Percentiles rank a stretch among this genome's conserved stretches.
Evolutionary conservation across 306 rosid species (phyloP).

Genomic region (Vigna mungo): DNA sequence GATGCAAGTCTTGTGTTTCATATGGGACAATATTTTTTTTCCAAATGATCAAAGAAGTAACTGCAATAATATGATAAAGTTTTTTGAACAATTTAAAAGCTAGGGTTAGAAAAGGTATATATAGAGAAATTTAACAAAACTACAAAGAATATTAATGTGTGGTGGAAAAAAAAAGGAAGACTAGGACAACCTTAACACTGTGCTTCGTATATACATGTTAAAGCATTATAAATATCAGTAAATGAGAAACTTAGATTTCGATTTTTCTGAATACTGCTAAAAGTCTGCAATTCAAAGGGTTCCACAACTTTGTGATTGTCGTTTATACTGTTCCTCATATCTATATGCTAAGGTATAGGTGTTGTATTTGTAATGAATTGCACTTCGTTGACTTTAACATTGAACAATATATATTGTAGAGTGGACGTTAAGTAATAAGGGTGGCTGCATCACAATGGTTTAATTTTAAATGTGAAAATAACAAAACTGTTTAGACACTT

Average conservation of each 20-base stretch:
- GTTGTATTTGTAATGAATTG: background rate
- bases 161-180: too few relatives aligned
- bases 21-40: too few relatives aligned
- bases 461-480: background rate
- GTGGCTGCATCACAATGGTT: background rate
- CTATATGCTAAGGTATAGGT: background rate
- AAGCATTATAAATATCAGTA: background rate
- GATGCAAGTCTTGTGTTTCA: too few relatives aligned
- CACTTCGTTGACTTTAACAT: background rate
- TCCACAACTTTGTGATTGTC: slow-evolving; percentile 1
- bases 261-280: too few relatives aligned
- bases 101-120: too few relatives aligned
- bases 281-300: background rate
- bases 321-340: background rate
- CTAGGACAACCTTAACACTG: too few relatives aligned
- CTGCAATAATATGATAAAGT: too few relatives aligned
- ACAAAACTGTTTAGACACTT: background rate
- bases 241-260: background rate
- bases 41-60: too few relatives aligned
- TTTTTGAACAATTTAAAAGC: too few relatives aligned
- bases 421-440: background rate
- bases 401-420: background rate
- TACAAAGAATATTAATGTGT: too few relatives aligned
- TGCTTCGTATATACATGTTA: background rate
- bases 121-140: too few relatives aligned